Base-by-base conservation (phyloP, 2,329 filamentous ascomycete genomes). In the Magnaporthales sp. region DNA sequence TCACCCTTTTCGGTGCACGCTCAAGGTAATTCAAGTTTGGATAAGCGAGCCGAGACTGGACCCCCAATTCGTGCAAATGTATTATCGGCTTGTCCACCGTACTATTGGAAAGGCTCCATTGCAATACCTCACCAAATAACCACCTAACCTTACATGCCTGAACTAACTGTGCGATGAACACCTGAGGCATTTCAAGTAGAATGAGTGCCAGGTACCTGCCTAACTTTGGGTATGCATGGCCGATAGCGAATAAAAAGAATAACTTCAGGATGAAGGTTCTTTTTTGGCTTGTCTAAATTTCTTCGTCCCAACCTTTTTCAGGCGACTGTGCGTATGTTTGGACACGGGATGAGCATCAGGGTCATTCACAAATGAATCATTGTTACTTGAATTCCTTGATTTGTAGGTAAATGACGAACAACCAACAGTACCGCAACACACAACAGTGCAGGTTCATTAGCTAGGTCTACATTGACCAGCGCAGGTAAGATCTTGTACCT, bases 251-350 rank as follows among this genome's bases (percentile, higher is more conserved):
- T 1, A 8, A 51, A 51, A n/a, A 51, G 38, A 51, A 31, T 5
- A 51, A 51, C 38, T 51, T 51, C 38, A 51, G 38, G 19, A 51
- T 51, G 38, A 51, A 51, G 38, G 38, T 51, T n/a, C 32, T 65
- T 62, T 60, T 65, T 22, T 64, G 62, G 32, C 24, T 29, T 27
- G 56, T 26, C 46, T 46, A 24, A 64, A 62, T 62, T 66, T 65
- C 26, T 46, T 64, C 51, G 29, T 30, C 62, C 62, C 62, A 31
- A 24, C 62, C 29, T 32, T 63, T 24, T 63, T 63, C 29, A 27
- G 27, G 62, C n/a, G 62, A 29, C 29, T 51, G 19, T 51, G 38
- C 38, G 38, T n/a, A 51, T 19, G n/a, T 51, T 19, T 51, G 38
- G n/a, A 51, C 38, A 51, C 38, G 38, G 19, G 38, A 51, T 51